Evolutionary conservation across 2,329 filamentous ascomycete species (phyloP).

Genomic region (Paecilomyces niveus): DNA sequence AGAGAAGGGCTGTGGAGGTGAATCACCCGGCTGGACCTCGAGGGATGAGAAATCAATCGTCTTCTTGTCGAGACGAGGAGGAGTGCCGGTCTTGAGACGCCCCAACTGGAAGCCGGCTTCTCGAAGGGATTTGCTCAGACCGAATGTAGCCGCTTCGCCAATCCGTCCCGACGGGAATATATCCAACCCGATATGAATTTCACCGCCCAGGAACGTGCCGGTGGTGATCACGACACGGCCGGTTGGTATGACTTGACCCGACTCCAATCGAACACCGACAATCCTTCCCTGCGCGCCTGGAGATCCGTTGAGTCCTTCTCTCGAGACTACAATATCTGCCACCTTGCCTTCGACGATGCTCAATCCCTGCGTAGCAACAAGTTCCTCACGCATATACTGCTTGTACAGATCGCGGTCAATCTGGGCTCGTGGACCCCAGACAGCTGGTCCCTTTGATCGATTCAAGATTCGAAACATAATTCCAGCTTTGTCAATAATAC

Average conservation of each 20-base stretch:
- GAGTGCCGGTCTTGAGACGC: conserved; percentile 90
- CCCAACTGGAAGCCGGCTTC: conserved; percentile 87
- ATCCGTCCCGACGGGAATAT: conserved; percentile 81
- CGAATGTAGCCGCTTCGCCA: conserved; percentile 88
- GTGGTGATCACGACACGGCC: conserved; percentile 88
- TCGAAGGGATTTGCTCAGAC: conserved; percentile 79
- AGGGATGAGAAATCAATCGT: conserved; percentile 73
- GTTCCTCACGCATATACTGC: conserved; percentile 82
- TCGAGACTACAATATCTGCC: conserved; percentile 77
- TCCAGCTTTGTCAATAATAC: conserved; percentile 86
- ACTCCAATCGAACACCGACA: conserved; percentile 77
- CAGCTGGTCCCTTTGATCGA: conserved; percentile 80
- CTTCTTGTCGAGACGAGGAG: conserved; percentile 72
- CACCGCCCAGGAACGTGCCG: conserved; percentile 87
- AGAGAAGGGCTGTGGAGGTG: conserved; percentile 83
- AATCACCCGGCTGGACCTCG: conserved; percentile 70
- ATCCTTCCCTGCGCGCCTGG: conserved; percentile 61
- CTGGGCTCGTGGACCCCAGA: conserved; percentile 94
- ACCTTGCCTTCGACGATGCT: conserved; percentile 80
- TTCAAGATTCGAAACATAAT: conserved; percentile 93
- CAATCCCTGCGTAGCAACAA: conserved; percentile 69
- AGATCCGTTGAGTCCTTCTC: conserved; percentile 41
- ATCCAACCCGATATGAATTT: conserved; percentile 91
- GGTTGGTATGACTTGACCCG: conserved; percentile 74
- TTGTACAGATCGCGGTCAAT: conserved; percentile 89